Conservation (phyloP, 78 protist genomes). For the Speleostelium caveatum region DNA sequence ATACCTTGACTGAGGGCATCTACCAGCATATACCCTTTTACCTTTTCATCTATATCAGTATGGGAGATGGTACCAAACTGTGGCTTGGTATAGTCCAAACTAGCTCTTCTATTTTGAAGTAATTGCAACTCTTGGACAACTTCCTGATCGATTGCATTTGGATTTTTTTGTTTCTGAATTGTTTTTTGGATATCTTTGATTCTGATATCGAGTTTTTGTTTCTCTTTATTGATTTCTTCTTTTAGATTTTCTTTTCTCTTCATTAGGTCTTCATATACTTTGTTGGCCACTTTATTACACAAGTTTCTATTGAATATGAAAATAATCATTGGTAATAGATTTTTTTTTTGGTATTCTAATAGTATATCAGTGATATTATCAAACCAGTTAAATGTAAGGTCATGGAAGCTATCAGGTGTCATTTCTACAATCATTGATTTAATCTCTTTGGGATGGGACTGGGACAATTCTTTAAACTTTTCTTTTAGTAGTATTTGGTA, state of each 20-base stretch:
- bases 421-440: background rate
- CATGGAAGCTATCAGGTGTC: background rate
- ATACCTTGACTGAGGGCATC: constrained; percentile 34
- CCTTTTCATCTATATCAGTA: constrained; percentile 32
- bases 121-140: background rate
- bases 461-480: background rate
- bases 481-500: constrained; percentile 14
- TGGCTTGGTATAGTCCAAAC: constrained; percentile 3
- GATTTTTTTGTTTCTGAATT: background rate
- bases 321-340: constrained; percentile 19
- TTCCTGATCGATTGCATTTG: background rate
- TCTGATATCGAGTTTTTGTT: background rate
- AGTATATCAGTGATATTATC: background rate
- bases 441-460: background rate
- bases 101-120: background rate
- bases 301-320: background rate
- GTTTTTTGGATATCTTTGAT: background rate
- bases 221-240: background rate
- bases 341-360: background rate
- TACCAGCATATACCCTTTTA: background rate
- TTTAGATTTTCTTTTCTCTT: constrained; percentile 1
- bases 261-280: background rate
- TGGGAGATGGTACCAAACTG: constrained; percentile 11
- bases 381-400: background rate
- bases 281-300: background rate